Base-by-base conservation (phyloP, 2,329 filamentous ascomycete genomes). In the Ascocoryne sarcoides region DNA sequence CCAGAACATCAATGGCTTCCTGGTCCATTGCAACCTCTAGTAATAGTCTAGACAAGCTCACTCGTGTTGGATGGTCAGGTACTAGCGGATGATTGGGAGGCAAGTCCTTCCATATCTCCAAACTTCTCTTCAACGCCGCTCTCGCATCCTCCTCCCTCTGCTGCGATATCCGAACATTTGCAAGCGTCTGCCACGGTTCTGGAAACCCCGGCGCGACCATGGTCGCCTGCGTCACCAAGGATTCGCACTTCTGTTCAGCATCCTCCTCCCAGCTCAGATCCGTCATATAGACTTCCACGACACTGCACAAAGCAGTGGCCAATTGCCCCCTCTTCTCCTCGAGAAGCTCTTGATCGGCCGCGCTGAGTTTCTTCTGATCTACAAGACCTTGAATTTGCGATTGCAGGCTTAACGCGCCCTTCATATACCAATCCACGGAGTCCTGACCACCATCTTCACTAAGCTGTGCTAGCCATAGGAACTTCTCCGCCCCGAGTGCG, bases 241-340 rank as follows among this genome's bases (percentile, higher is more conserved):
- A 68, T 64, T 98, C 90, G 67, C 93, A 98, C 51, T 82, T 76
- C 50, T 75, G 69, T 66, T 98, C 92, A 4, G 90, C 92, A 58
- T 95, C 88, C 38, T 80, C 78, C 64, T 95, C 89, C 86, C 76
- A 92, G 55, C 84, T 92, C 54, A 96, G 67, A 66, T 98, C 92
- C 9, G 92, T 98, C 92, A 98, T 98, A 69, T 95, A 98, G 36
- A 98, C 87, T 66, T 98, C 92, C 5, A 86, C 81, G 45, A 96
- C 86, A 19, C 85, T 87, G 63, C 93, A 98, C 26, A 98, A 73
- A n/a, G 89, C 86, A 53, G 87, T 87, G 2, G 88, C 86, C 26
- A 96, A 71, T 63, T 92, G 92, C 50, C 72, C 70, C 60, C 82
- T 82, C 68, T 86, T 85, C 62, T 88, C 84, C 19, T 80, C 73